Percentiles rank a stretch among this genome's conserved stretches.
Conservation (phyloP, 192 early-diverging fungal species). For the Haplosporangium gracile region DNA sequence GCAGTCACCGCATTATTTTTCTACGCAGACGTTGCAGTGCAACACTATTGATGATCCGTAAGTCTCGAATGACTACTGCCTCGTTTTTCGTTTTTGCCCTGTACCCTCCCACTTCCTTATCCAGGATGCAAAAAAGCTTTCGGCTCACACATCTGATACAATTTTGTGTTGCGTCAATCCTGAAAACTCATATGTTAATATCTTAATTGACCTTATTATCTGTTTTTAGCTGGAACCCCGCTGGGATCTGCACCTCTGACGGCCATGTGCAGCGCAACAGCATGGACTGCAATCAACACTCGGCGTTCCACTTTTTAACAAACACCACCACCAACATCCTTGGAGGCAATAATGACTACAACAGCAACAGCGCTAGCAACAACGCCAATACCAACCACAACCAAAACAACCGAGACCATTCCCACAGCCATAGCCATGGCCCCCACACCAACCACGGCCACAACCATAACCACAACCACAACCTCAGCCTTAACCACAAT, state of each 20-base stretch:
- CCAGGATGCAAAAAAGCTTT: background rate
- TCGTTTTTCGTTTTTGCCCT: background rate
- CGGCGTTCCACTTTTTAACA: constrained; percentile 42
- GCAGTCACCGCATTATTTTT: constrained; percentile 22
- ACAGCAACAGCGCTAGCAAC: background rate
- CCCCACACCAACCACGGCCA: background rate
- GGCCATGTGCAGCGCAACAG: constrained; percentile 5
- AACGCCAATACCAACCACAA: background rate
- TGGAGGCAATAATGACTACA: background rate
- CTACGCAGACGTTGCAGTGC: constrained; percentile 19
- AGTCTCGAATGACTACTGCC: background rate
- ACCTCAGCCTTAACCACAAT: background rate
- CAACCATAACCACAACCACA: constrained; percentile 4
- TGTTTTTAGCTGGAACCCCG: constrained; percentile 10
- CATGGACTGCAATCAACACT: constrained; percentile 21
- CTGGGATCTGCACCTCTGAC: constrained; percentile 15
- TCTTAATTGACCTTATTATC: background rate
- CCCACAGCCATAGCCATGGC: constrained; percentile 11
- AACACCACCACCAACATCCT: background rate
- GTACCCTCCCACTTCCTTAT: background rate
- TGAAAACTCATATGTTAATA: background rate
- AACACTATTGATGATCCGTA: constrained; percentile 32
- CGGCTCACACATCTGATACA: background rate
- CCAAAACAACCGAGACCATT: background rate
- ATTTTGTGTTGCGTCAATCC: background rate